Conservation (phyloP, 305 asterid species). For the Andrographis paniculata region DNA sequence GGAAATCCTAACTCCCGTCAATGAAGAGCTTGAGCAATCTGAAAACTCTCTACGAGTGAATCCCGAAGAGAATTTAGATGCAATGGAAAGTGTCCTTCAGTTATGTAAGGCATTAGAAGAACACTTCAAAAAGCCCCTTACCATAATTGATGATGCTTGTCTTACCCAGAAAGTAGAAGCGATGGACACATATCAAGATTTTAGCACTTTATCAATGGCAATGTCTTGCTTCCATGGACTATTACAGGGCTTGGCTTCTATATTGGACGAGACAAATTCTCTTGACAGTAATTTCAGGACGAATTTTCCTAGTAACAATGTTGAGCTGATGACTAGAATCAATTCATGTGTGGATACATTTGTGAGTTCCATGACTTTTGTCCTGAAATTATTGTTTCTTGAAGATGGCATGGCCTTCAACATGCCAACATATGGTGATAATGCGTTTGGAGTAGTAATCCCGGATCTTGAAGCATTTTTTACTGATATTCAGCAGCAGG, state of each 20-base stretch:
- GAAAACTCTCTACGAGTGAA: constrained; percentile 22
- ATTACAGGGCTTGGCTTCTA: constrained; percentile 62
- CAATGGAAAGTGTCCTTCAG: constrained; percentile 33
- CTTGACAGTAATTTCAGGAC: constrained; percentile 24
- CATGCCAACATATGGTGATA: constrained; percentile 17
- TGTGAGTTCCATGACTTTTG: constrained; percentile 30
- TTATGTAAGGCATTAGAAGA: constrained; percentile 42
- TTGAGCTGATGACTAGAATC: constrained; percentile 34
- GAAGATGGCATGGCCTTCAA: constrained; percentile 33
- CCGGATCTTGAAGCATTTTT: constrained; percentile 45
- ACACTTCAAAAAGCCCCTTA: constrained; percentile 31
- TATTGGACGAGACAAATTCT: constrained; percentile 27
- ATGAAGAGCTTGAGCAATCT: constrained; percentile 25
- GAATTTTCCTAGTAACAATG: constrained; percentile 29
- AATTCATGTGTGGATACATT: constrained; percentile 35
- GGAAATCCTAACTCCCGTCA: constrained; percentile 21
- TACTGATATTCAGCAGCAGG: constrained; percentile 38
- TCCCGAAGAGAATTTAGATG: constrained; percentile 23
- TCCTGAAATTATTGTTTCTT: constrained; percentile 39
- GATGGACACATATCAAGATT: constrained; percentile 28
- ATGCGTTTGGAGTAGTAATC: constrained; percentile 18
- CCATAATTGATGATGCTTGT: constrained; percentile 23
- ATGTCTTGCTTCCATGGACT: constrained; percentile 66
- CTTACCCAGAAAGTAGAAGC: constrained; percentile 27
- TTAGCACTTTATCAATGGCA: constrained; percentile 44